Evolutionary conservation across 495 filamentous ascomycete species (phyloP).

Genomic region (Platismatia glauca): DNA sequence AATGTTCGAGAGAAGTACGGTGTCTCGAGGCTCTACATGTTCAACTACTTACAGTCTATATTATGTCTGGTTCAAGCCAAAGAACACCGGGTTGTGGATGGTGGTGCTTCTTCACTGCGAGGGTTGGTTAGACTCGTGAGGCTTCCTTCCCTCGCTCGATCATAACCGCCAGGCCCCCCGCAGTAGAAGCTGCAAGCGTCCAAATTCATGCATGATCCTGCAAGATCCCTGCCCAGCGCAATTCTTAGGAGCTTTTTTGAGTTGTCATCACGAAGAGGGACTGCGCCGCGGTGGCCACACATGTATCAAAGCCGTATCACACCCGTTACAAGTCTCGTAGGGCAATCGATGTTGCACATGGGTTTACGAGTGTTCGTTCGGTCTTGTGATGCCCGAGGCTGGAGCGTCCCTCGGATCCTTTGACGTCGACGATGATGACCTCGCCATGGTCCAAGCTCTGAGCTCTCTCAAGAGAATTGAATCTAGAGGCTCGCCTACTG

Average conservation of each 20-base stretch:
- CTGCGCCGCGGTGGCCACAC: neutral
- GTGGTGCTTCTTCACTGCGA: neutral
- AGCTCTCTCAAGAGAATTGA: neutral
- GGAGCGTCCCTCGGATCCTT: too few relatives aligned
- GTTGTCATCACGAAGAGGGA: neutral
- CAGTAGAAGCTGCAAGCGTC: neutral
- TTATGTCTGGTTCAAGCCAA: neutral
- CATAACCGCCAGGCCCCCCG: constrained; percentile 5
- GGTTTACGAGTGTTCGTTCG: neutral
- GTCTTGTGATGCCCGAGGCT: neutral
- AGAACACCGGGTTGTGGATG: neutral
- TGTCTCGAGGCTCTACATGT: too few relatives aligned
- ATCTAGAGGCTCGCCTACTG: neutral
- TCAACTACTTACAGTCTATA: too few relatives aligned
- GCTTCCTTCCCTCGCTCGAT: neutral
- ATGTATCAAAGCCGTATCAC: neutral
- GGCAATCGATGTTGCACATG: neutral
- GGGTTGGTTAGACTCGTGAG: neutral
- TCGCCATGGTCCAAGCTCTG: neutral
- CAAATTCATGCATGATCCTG: neutral
- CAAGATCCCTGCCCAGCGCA: neutral
- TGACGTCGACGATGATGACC: neutral
- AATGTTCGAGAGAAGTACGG: too few relatives aligned
- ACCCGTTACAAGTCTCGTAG: neutral
- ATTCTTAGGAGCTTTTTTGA: neutral